Conservation (phyloP, 1,284 basidiomycete genomes). For the Rhizoctonia solani region DNA sequence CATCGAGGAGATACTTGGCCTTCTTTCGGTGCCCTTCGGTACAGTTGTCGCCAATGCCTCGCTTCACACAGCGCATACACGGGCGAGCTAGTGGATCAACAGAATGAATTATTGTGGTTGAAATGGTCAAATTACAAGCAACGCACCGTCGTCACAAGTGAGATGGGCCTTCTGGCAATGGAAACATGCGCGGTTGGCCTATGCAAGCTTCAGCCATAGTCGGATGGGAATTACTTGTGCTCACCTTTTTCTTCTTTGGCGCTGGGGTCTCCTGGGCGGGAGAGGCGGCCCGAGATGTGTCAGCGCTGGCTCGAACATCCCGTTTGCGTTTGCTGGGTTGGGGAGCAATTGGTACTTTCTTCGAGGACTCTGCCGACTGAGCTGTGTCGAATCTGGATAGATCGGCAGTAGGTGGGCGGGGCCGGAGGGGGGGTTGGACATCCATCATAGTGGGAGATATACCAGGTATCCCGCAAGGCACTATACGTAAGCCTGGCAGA, state of each 20-base stretch:
- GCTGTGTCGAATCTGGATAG: conserved; percentile 6
- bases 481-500: too few relatives aligned
- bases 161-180: conserved; percentile 94
- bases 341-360: conserved; percentile 31
- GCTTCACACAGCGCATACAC: conserved; percentile 93
- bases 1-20: conserved; percentile 94
- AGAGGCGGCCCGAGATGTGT: conserved; percentile 18
- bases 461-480: not conserved
- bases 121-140: conserved; percentile 9
- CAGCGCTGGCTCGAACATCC: conserved; percentile 10
- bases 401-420: conserved; percentile 18
- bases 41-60: conserved; percentile 86
- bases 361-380: conserved; percentile 19
- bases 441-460: conserved; percentile 10
- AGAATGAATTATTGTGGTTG: conserved; percentile 39
- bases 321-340: conserved; percentile 18
- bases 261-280: conserved; percentile 44
- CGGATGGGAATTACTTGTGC: not conserved
- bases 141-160: conserved; percentile 91
- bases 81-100: conserved; percentile 71
- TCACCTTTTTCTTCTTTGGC: conserved; percentile 76
- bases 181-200: conserved; percentile 89
- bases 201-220: not conserved
- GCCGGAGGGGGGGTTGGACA: conserved; percentile 23
- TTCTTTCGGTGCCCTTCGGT: conserved; percentile 96